phyloP scores from a whole-genome alignment of 164 flowering plant species.

The Akebia trifoliata region DNA sequence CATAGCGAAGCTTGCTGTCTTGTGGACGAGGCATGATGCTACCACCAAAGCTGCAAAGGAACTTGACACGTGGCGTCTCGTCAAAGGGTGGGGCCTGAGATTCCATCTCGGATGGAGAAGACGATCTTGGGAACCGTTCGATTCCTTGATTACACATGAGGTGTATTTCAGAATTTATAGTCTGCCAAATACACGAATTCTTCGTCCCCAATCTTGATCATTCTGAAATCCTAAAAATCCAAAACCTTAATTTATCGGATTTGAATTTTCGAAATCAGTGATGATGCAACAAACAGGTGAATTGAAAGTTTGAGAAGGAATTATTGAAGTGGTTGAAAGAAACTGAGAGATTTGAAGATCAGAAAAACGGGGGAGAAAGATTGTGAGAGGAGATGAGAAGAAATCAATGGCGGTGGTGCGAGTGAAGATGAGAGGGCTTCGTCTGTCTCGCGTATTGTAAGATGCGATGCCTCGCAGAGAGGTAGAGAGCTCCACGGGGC shows the following conservation, averaged over 20 bases:
- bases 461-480: constrained; percentile 32
- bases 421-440: constrained; percentile 12
- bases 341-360: too few species aligned
- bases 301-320: too few species aligned
- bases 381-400: background rate
- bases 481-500: constrained; percentile 49
- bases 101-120: constrained; percentile 40
- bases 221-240: background rate
- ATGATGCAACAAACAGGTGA: too few species aligned
- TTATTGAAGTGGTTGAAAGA: too few species aligned
- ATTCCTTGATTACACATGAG: constrained; percentile 42
- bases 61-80: constrained; percentile 65
- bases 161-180: constrained; percentile 14
- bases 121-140: constrained; percentile 17
- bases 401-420: background rate
- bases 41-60: constrained; percentile 85
- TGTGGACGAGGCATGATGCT: constrained; percentile 90
- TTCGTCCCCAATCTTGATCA: background rate
- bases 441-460: constrained; percentile 18
- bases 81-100: constrained; percentile 27
- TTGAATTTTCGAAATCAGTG: too few species aligned
- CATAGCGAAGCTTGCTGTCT: constrained; percentile 92
- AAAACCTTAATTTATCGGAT: too few species aligned
- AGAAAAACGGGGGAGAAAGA: background rate
- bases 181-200: background rate